Conservation (phyloP, 2,329 filamentous ascomycete genomes). For the Fusarium sororula region DNA sequence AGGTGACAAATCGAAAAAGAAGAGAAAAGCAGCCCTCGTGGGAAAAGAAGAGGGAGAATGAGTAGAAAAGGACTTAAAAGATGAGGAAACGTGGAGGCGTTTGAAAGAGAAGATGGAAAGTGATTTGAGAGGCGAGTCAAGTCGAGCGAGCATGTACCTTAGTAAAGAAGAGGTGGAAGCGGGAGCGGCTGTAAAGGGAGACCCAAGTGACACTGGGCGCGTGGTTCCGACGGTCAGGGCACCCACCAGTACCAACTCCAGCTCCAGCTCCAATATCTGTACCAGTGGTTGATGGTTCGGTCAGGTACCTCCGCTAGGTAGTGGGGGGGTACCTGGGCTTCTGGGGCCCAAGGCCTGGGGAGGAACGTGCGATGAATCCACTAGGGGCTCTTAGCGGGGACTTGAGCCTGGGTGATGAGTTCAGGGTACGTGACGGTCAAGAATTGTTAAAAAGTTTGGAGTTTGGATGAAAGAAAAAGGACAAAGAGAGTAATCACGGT, state of each 20-base stretch:
- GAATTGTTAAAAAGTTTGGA: neutral
- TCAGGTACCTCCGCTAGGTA: slow-evolving; percentile 13
- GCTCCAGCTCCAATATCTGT: neutral
- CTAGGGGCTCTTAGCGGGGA: slow-evolving; percentile 24
- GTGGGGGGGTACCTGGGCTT: slow-evolving; percentile 11
- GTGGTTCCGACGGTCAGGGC: slow-evolving; percentile 25
- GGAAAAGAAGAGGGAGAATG: neutral
- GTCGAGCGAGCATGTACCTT: neutral
- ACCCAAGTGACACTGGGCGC: slow-evolving; percentile 32
- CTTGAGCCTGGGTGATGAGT: slow-evolving; percentile 7
- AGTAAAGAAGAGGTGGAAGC: slow-evolving; percentile 3
- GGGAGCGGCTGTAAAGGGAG: slow-evolving; percentile 9
- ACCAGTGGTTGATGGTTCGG: slow-evolving; percentile 2
- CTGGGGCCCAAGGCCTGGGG: neutral
- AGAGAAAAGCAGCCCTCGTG: neutral
- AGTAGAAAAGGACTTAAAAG: slow-evolving; percentile 1
- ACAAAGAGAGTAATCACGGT: neutral
- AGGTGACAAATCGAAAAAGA: neutral
- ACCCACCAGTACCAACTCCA: neutral
- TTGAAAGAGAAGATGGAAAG: slow-evolving; percentile 16
- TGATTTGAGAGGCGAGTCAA: neutral
- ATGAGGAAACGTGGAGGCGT: slow-evolving; percentile 18
- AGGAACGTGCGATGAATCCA: slow-evolving; percentile 24
- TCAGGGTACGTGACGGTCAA: slow-evolving; percentile 27
- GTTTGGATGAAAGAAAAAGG: neutral